Evolutionary conservation across 2,329 filamentous ascomycete species (phyloP).

Genomic region (Dactylellina haptotyla): DNA sequence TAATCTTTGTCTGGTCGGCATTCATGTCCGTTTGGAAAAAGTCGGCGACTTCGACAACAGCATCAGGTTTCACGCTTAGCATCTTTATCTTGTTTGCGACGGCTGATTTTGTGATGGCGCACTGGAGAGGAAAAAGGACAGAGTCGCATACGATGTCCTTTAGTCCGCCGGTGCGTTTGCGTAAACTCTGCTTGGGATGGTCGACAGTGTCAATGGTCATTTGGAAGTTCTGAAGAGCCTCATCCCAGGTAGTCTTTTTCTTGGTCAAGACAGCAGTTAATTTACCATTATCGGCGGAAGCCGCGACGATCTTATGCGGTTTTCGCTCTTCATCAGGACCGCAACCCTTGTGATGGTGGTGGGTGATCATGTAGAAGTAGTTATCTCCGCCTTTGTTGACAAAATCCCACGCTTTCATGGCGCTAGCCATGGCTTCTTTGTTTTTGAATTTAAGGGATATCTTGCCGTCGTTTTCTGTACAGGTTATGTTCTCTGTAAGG

Average conservation of each 20-base stretch:
- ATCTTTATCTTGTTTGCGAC: not conserved
- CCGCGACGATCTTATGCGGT: conserved; percentile 9
- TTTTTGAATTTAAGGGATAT: conserved; percentile 24
- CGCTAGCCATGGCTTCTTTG: conserved; percentile 21
- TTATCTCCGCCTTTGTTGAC: conserved; percentile 8
- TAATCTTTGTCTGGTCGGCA: not conserved
- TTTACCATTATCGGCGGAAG: conserved; percentile 1
- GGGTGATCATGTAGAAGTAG: conserved; percentile 29
- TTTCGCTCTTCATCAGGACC: conserved; percentile 26
- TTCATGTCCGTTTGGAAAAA: not conserved
- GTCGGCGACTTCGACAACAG: not conserved
- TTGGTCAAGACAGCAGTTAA: conserved; percentile 9
- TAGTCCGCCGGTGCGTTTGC: not conserved
- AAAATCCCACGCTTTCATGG: conserved; percentile 26
- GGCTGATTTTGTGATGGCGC: not conserved
- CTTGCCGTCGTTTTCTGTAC: conserved; percentile 12
- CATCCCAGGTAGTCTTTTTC: conserved; percentile 17
- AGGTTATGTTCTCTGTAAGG: conserved; percentile 28
- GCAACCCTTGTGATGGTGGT: conserved; percentile 25
- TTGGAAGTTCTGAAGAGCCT: conserved; percentile 9
- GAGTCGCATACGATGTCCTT: not conserved
- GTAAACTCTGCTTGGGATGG: not conserved
- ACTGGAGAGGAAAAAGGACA: not conserved
- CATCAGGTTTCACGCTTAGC: not conserved
- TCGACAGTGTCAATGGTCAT: not conserved